Base-by-base conservation (phyloP, 2,329 filamentous ascomycete species). In the Diaporthe humulicola region DNA sequence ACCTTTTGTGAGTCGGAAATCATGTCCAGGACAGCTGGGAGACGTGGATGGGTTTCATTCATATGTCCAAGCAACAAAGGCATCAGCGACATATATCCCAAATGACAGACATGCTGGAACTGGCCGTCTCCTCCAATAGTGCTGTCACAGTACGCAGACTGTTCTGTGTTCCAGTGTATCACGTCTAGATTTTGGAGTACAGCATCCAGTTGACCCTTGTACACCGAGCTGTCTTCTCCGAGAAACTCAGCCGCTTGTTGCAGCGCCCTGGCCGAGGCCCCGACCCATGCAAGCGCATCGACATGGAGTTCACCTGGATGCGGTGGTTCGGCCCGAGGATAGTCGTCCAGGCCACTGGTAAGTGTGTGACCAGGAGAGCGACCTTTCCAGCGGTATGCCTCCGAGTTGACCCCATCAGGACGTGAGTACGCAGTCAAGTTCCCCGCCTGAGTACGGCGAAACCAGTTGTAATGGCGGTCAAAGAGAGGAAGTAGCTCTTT, bases 241-340 rank as follows among this genome's bases (percentile, higher is more conserved):
- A 98, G 88, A 40, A 91, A 90, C 45, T 90, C 86, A 0, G 95
- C 94, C 78, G 98, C 94, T 76, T 92, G 93, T 78, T 91, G 89
- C 70, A 98, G 89, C 14, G 93, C 92, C 75, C 93, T 91, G 36
- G 93, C 93, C 93, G 97, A 96, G 86, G 98, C 91, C 14, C 95
- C 96, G 85, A 98, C 94, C 96, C 96, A 98, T 70, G 93, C 94
- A 81, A 98, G 93, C 69, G 98, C 87, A 83, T 98, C 96, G 28
- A 96, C 92, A 82, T 98, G 95, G 42, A 98, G 89, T 89, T 98
- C 95, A 79, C 94, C 95, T 0, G 95, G 95, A 81, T 98, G 95
- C 38, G 95, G 96, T 28, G 95, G 95, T 82, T 97, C 94, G 8
- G 95, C 89, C 67, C 95, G 93, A 54, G 96, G 96, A 79, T 98